A percentile compares a stretch with the other conserved stretches of the same genome.
These are phyloP conservation scores for Colletotrichum higginsianum DNA, from an alignment of 2,329 filamentous ascomycete species.

Conservation along the genomic window DNA sequence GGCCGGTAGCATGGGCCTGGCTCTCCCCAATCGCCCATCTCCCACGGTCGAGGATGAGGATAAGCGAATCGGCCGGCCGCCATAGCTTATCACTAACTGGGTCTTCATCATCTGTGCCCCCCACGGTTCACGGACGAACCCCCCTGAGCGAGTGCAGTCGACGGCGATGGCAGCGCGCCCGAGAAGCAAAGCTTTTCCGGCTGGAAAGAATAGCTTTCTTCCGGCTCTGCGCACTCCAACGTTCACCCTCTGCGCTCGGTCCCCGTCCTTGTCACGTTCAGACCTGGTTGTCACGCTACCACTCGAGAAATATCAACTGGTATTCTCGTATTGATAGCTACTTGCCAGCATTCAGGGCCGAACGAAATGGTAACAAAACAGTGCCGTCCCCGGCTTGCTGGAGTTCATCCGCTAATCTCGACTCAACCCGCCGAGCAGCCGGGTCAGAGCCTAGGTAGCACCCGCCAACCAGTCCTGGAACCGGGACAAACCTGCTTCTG, in stretches of 20 bases:
- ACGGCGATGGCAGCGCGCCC: background rate
- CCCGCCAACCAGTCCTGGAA: conserved; percentile 4
- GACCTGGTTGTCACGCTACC: too few relatives aligned
- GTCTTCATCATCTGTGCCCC: conserved; percentile 28
- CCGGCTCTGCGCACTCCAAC: conserved; percentile 10
- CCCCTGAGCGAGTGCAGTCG: conserved; percentile 9
- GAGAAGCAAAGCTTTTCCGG: conserved; percentile 31
- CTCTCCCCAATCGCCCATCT: background rate
- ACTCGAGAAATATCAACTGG: too few relatives aligned
- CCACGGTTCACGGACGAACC: conserved; percentile 15
- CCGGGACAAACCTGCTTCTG: conserved; percentile 38
- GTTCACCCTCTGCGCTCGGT: conserved; percentile 23
- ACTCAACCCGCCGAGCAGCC: background rate
- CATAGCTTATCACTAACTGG: conserved; percentile 2
- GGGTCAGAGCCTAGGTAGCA: background rate
- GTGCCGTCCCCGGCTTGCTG: background rate
- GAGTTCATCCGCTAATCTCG: background rate
- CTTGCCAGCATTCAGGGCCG: background rate
- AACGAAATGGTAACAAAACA: background rate
- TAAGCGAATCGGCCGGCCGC: background rate
- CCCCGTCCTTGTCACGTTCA: background rate
- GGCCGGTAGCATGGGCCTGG: too few relatives aligned
- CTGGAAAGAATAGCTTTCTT: conserved; percentile 22
- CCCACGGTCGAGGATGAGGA: background rate
- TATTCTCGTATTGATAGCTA: conserved; percentile 2